These are phyloP conservation scores for Podospora didyma DNA, from an alignment of 495 filamentous ascomycete genomes.

Conservation along the genomic window DNA sequence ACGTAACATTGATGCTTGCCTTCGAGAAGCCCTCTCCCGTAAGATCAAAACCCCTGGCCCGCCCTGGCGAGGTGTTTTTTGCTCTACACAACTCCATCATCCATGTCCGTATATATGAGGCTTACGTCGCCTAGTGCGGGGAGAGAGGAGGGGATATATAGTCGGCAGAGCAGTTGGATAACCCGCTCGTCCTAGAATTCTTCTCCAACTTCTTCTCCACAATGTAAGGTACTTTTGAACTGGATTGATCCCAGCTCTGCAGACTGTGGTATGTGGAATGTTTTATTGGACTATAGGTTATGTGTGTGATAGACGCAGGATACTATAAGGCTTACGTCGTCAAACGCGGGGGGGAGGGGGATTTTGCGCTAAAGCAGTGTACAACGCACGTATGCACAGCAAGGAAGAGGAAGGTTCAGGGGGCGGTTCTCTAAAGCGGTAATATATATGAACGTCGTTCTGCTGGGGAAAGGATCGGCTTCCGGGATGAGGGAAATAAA, in stretches of 20 bases:
- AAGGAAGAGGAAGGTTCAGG: no score
- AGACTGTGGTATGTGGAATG: background rate
- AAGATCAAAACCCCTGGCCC: background rate
- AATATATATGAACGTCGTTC: no score
- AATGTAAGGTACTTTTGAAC: no score
- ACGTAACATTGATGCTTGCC: background rate
- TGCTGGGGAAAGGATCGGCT: no score
- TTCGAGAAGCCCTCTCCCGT: background rate
- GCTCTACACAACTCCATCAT: no score
- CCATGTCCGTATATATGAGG: background rate
- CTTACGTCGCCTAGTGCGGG: slow-evolving; percentile 3
- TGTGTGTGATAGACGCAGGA: background rate
- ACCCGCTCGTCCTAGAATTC: no score
- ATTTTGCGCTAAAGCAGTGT: background rate
- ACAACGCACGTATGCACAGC: no score
- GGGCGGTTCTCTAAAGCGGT: no score
- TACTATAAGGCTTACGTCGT: background rate
- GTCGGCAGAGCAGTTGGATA: background rate
- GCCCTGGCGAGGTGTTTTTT: background rate
- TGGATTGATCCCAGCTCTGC: background rate
- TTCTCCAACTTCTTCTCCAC: no score
- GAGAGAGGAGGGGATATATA: no score
- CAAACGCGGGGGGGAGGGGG: background rate
- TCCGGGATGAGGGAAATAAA: no score
- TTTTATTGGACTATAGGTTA: background rate